Evolutionary conservation across 1,284 basidiomycete genomes (phyloP), one percentile per base, ranked within the genome.

Genomic region (Ganoderma lingzhi): DNA sequence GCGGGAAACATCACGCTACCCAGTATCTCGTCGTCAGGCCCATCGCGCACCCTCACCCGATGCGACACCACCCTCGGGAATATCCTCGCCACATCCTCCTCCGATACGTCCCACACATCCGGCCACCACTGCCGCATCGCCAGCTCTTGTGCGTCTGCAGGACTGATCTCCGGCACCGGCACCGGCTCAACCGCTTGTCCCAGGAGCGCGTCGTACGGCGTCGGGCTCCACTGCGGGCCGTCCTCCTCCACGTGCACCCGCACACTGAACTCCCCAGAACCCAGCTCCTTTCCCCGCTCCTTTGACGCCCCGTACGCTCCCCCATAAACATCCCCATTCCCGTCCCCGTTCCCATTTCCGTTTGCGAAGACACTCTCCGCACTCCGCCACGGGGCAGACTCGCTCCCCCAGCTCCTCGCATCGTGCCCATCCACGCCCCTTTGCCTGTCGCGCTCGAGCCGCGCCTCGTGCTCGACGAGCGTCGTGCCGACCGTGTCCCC

Each of bases 51-150:
- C 66, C 90, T 82, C 70, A 94, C 74, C 12, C 93, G 88, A 80
- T 94, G 92, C 8, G 89, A 89, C 39, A 94, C 84, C 0, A 90
- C 87, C 41, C 91, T 82, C 42, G 91, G 90, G 71, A 91, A 86
- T 30, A 93, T 86, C 68, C 89, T 84, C 65, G 89, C 90, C 71
- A 93, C 83, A 74, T 93, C 90, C 69, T 89, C 89, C 76, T 93
- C 90, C 9, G 89, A 88, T 3, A 92, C 86, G 69, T 92, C 90
- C 73, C 91, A 78, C 59, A 84, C 79, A 48, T 77, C 74, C 17
- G 68, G 72, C 60, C 69, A 73, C 48, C 63, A 48, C 32, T 61
- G 56, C 37, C 45, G 59, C 41, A 73, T 45, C 30, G 63, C 64
- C 59, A 42, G 56, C 53, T 62, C 66, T 60, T 64, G 64, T 19